These are phyloP conservation scores for Clarkia xantiana DNA, from an alignment of 345 rosid genomes.

Conservation along the genomic window DNA sequence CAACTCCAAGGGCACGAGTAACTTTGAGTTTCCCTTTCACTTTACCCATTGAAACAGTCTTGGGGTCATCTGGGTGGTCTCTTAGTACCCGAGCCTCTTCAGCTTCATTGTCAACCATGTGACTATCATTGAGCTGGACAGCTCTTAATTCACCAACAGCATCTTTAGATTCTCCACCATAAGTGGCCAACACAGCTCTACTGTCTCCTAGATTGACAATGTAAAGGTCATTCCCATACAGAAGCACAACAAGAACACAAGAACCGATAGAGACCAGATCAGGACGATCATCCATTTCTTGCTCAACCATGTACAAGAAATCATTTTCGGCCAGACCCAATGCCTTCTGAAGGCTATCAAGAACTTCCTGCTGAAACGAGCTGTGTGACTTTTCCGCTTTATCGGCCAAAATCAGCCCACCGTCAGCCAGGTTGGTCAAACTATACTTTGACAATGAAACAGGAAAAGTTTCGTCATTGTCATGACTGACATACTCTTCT, in stretches of 20 bases:
- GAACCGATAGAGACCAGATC: slow-evolving; percentile 92
- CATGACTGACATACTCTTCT: background rate
- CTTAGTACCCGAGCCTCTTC: slow-evolving; percentile 45
- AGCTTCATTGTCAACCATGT: slow-evolving; percentile 68
- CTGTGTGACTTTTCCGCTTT: no score
- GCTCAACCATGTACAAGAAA: slow-evolving; percentile 83
- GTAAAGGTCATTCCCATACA: slow-evolving; percentile 61
- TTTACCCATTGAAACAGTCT: slow-evolving; percentile 48
- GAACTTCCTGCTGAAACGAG: slow-evolving; percentile 46
- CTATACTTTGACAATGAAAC: no score
- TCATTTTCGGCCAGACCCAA: slow-evolving; percentile 75
- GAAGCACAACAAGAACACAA: slow-evolving; percentile 77
- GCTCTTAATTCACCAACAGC: slow-evolving; percentile 35
- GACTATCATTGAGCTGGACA: slow-evolving; percentile 76
- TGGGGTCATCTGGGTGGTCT: slow-evolving; percentile 87
- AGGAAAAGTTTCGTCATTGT: no score
- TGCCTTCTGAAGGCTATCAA: slow-evolving; percentile 67
- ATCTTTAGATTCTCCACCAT: slow-evolving; percentile 18
- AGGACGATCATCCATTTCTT: slow-evolving; percentile 96
- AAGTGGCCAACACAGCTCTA: slow-evolving; percentile 77
- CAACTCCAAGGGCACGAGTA: slow-evolving; percentile 91
- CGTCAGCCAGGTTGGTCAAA: no score
- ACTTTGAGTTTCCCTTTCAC: slow-evolving; percentile 92
- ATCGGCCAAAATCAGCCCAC: no score
- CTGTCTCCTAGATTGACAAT: slow-evolving; percentile 85